Evolutionary conservation across 2,329 filamentous ascomycete genomes (phyloP), one percentile per base, ranked within the genome.

Genomic region (Fusarium austroafricanum): DNA sequence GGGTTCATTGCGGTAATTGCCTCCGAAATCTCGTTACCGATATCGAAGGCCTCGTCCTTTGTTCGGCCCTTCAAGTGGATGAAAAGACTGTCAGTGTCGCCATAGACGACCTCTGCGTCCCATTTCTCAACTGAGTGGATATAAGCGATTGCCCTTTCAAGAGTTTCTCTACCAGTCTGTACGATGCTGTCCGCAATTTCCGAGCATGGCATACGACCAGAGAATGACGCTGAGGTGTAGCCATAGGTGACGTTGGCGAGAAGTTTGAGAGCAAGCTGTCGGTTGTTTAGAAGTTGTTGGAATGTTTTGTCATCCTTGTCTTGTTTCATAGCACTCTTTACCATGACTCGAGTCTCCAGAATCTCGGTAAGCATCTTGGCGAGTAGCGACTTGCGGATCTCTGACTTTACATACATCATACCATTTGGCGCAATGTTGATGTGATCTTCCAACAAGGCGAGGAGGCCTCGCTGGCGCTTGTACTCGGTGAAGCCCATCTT

Each of bases 201-300:
- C 2, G 94, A 93, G 78, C 96, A 99, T 0, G 96, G 96, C 96
- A 99, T 98, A 23, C 96, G 89, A 0, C 96, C 96, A 0, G 95
- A 98, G 78, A 97, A 99, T 0, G 93, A 96, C 0, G 96, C 96
- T 4, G 96, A 98, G 0, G 96, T 96, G 79, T 99, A 99, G 12
- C 96, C 96, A 75, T 99, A 99, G 0, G 96, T 99, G 70, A 99
- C 96, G 73, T 99, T 99, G n/a, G 96, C 96, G 38, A 99, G 92
- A 9, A 99, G 84, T 76, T 99, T 99, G 26, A 99, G 85, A 0
- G 96, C 96, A 5, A 99, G 83, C 73, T 99, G 96, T 74, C 96
- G 86, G 77, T 97, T 97, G 81, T 99, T 96, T 18, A 98, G 83
- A 14, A 98, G 86, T 64, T 92, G 90, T 73, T 98, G 95, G 17